Percentiles rank a stretch among this genome's conserved stretches.
phyloP scores from a whole-genome alignment of 176 grass and related monocot species.

The Hyparrhenia diplandra region DNA sequence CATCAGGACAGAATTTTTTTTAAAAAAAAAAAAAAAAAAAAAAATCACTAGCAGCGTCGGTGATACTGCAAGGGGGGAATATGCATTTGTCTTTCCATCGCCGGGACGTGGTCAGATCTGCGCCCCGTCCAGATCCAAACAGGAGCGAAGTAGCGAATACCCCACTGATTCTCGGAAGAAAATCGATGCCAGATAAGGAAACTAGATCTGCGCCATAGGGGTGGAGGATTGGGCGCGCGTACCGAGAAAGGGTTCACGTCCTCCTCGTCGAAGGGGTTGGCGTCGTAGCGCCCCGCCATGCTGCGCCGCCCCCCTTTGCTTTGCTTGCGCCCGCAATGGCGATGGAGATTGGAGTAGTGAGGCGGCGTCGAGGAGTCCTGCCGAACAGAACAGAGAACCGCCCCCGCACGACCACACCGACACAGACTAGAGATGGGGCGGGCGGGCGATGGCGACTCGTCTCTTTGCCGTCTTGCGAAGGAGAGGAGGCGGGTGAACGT shows the following conservation, averaged over 20 bases:
- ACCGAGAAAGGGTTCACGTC: conserved; percentile 98
- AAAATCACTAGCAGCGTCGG: background rate
- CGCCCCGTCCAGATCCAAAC: conserved; percentile 16
- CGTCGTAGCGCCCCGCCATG: conserved; percentile 84
- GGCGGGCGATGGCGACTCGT: conserved; percentile 6
- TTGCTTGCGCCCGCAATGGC: conserved; percentile 27
- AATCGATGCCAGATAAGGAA: background rate
- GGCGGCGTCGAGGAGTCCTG: conserved; percentile 8
- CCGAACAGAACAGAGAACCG: background rate
- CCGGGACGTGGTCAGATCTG: conserved; percentile 17
- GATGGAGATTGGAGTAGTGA: conserved; percentile 1
- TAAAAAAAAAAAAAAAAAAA: too few species aligned
- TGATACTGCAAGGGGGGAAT: background rate
- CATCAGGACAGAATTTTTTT: background rate
- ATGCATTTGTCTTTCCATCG: background rate
- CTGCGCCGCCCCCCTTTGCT: conserved; percentile 5
- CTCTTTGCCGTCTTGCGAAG: conserved; percentile 12
- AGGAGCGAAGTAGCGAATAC: background rate
- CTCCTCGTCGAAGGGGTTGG: conserved; percentile 94
- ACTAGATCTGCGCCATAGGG: conserved; percentile 9
- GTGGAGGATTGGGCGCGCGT: conserved; percentile 10
- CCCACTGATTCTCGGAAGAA: background rate
- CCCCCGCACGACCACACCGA: background rate
- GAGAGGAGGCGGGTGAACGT: background rate
- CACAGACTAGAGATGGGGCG: conserved; percentile 17